These are phyloP conservation scores for Solanum okadae DNA, from an alignment of 257 asterid species.

Conservation along the genomic window DNA sequence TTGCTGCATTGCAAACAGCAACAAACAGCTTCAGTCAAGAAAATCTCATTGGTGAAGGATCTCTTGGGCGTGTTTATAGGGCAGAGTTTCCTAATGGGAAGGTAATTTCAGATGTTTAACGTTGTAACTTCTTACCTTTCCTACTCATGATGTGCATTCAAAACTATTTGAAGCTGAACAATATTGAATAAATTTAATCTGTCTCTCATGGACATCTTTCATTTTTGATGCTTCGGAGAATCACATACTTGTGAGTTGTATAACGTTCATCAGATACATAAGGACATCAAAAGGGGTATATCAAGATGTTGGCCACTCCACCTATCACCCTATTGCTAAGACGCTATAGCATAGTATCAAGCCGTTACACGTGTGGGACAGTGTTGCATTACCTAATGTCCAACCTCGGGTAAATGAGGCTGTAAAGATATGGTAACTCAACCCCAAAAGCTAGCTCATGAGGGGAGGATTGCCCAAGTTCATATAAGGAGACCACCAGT, in stretches of 20 bases:
- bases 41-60: conserved; percentile 90
- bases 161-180: not conserved
- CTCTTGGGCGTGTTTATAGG: conserved; percentile 90
- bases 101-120: conserved; percentile 35
- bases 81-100: conserved; percentile 85
- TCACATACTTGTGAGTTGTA: not conserved
- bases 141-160: not conserved
- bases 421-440: not conserved
- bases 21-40: conserved; percentile 97
- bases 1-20: conserved; percentile 83
- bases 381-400: not conserved
- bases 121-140: not conserved
- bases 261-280: not conserved
- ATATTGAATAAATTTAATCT: not conserved
- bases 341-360: not conserved
- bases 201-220: not conserved
- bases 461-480: not conserved
- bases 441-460: not conserved
- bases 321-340: not conserved
- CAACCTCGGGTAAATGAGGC: not conserved
- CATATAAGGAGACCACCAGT: not conserved
- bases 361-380: not conserved
- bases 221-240: not conserved
- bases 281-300: not conserved
- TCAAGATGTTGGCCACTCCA: not conserved